A percentile compares a stretch with the other conserved stretches of the same genome.
These are phyloP conservation scores for Cladosporium sp. DNA, from an alignment of 2,329 filamentous ascomycete species.

Conservation along the genomic window DNA sequence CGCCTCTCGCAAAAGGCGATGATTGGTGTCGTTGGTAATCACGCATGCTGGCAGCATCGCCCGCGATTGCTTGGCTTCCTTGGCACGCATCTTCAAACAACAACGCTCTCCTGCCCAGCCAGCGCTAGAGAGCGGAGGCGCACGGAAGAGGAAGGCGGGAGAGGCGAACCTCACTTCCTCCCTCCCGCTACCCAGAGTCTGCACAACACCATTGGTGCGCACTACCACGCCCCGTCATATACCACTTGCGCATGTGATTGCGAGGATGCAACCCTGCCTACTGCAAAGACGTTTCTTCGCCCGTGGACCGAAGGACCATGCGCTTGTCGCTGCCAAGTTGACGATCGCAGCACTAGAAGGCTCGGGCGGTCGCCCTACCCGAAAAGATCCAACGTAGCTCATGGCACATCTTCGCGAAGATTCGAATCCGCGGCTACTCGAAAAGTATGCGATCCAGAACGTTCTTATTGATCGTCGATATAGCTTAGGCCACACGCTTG, in stretches of 20 bases:
- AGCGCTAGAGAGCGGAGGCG: neutral
- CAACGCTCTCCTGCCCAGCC: neutral
- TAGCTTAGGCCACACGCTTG: too few species aligned
- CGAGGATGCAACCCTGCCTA: neutral
- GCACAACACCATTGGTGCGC: neutral
- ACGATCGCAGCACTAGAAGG: too few species aligned
- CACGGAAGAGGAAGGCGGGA: neutral
- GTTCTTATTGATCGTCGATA: too few species aligned
- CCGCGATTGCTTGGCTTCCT: neutral
- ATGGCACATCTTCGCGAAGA: too few species aligned
- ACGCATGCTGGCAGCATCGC: neutral
- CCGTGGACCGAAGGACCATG: neutral
- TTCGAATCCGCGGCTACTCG: too few species aligned
- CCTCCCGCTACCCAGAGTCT: neutral
- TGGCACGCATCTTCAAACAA: neutral
- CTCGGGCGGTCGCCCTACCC: too few species aligned
- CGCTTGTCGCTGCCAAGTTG: too few species aligned
- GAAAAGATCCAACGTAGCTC: too few species aligned
- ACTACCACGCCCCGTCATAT: neutral
- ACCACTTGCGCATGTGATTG: constrained; percentile 2
- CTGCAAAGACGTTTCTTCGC: neutral
- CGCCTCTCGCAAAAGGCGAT: neutral
- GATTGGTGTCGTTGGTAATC: neutral
- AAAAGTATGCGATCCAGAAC: too few species aligned
- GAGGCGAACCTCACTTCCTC: neutral